Base-by-base conservation (phyloP, 2,329 filamentous ascomycete genomes). In the Beauveria australis region DNA sequence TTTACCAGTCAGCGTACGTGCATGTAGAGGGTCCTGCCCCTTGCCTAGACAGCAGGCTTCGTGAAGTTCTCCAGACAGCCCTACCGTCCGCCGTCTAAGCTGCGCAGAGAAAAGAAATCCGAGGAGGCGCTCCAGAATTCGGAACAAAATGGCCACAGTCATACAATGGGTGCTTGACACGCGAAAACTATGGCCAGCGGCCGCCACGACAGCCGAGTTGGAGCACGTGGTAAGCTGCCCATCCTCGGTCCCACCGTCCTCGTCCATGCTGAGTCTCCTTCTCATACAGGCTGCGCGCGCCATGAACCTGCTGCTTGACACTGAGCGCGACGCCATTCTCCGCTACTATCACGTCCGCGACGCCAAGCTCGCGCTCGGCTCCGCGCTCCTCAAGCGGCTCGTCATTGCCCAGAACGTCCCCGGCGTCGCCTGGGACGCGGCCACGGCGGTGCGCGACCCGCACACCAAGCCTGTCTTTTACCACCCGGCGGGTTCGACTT, bases 301-400 rank as follows among this genome's bases (percentile, higher is more conserved):
- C 24, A 73, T 88, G 41, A 71, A 74, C 9, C 75, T 87, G 30
- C 76, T 87, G 53, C 72, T 76, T 2, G 66, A 74, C 1, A 74
- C 81, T 10, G 88, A 91, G 70, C 82, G 81, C 63, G 71, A 79
- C 56, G 73, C 74, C 16, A 81, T 87, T 37, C 78, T 86, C 9
- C 78, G 78, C 61, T 90, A 84, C 74, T 83, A 84, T 74, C 84
- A 87, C 71, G 76, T 87, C 66, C 78, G 82, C 69, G 89, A 92
- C 73, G 89, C 89, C 58, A 89, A 88, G 70, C 88, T 92, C 81
- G 82, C 83, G 53, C 79, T 93, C 47, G 87, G 75, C 26, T 92
- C 89, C 19, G 82, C 86, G 48, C 80, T 93, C 54, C 78, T 92
- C 62, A 93, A 93, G 76, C 86, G 88, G 60, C 80, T 86, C 66